Conservation (phyloP, 768 basidiomycete species). For the Dioszegia hungarica region DNA sequence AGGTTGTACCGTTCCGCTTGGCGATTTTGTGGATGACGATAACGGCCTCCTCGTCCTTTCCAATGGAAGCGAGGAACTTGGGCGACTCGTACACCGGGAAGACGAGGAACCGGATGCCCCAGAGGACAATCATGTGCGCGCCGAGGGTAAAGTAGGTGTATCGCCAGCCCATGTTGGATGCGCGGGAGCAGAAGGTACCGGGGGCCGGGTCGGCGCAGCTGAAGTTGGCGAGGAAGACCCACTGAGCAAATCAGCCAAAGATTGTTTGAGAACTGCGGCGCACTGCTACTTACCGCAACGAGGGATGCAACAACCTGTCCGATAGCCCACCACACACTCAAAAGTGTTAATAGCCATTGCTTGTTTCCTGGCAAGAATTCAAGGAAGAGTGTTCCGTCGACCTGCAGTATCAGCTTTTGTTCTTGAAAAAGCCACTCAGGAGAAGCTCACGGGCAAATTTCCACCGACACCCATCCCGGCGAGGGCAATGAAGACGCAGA, state of each 20-base stretch:
- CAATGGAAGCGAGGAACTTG: slow-evolving; percentile 49
- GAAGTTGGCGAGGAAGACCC: slow-evolving; percentile 19
- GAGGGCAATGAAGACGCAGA: slow-evolving; percentile 52
- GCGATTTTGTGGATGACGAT: slow-evolving; percentile 60
- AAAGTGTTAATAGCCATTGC: slow-evolving; percentile 67
- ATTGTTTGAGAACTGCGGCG: slow-evolving; percentile 50
- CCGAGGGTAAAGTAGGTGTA: slow-evolving; percentile 53
- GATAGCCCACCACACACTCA: slow-evolving; percentile 77
- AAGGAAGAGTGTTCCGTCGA: slow-evolving; percentile 70
- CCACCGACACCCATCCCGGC: slow-evolving; percentile 47
- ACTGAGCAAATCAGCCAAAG: slow-evolving; percentile 55
- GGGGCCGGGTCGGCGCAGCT: slow-evolving; percentile 5
- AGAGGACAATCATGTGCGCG: slow-evolving; percentile 55
- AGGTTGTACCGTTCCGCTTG: slow-evolving; percentile 57
- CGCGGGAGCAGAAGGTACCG: slow-evolving; percentile 15
- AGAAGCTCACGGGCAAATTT: slow-evolving; percentile 54
- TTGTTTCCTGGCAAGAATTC: slow-evolving; percentile 68
- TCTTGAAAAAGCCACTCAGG: not conserved
- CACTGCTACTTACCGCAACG: slow-evolving; percentile 63
- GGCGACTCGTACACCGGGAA: slow-evolving; percentile 48
- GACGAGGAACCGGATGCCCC: slow-evolving; percentile 62
- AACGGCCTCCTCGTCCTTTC: slow-evolving; percentile 15
- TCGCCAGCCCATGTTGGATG: slow-evolving; percentile 68
- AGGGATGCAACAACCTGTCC: slow-evolving; percentile 63
- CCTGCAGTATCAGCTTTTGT: slow-evolving; percentile 26